Conservation (phyloP, 208 protist genomes). For the Leishmania major region DNA sequence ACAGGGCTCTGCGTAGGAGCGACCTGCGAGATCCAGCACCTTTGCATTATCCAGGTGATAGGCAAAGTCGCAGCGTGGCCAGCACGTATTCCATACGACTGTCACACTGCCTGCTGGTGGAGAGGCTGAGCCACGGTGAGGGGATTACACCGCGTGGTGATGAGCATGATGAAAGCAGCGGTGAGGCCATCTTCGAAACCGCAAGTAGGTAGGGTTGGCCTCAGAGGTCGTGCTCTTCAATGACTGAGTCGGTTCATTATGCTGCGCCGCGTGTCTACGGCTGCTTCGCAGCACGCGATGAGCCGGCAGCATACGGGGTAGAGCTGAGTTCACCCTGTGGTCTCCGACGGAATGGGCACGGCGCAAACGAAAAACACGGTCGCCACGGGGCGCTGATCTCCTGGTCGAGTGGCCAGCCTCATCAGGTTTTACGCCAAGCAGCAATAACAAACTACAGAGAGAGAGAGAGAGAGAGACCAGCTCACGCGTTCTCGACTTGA, state of each 20-base stretch:
- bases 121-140: neutral
- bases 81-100: neutral
- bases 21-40: neutral
- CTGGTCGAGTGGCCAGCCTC: no score
- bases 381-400: no score
- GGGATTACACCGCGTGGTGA: neutral
- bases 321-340: neutral
- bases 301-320: neutral
- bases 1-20: neutral
- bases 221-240: neutral
- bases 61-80: neutral
- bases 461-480: no score
- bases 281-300: neutral
- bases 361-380: no score
- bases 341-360: no score
- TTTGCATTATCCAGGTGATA: neutral
- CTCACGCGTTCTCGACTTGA: no score
- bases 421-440: no score
- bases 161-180: neutral
- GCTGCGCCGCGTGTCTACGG: no score
- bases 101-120: neutral
- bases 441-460: no score
- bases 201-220: neutral
- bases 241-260: neutral
- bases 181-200: neutral